Conservation (phyloP, 169 alveolate genomes). For the Plasmodium reichenowi region DNA sequence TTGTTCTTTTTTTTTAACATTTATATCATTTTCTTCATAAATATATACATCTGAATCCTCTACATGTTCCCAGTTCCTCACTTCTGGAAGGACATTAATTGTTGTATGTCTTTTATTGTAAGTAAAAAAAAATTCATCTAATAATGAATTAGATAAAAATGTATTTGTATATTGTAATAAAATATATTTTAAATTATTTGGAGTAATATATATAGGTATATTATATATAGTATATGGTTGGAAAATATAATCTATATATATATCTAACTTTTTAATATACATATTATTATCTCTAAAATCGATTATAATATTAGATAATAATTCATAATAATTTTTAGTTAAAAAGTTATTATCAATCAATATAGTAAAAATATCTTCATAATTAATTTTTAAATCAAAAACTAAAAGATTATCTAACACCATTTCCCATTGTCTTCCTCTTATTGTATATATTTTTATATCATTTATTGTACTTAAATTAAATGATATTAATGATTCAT, state of each 20-base stretch:
- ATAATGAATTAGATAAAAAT: constrained; percentile 39
- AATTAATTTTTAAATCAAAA: constrained; percentile 30
- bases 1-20: constrained; percentile 3
- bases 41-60: constrained; percentile 24
- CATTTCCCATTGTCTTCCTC: constrained; percentile 39
- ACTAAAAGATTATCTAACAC: constrained; percentile 15
- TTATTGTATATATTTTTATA: constrained; percentile 34
- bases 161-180: constrained; percentile 32
- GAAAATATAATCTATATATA: constrained; percentile 46
- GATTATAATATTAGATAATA: constrained; percentile 39
- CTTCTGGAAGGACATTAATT: background rate
- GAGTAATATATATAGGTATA: constrained; percentile 21
- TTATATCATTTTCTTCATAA: constrained; percentile 24
- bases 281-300: constrained; percentile 57
- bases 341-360: constrained; percentile 22
- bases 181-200: constrained; percentile 39
- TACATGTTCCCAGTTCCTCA: background rate
- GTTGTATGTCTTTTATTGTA: constrained; percentile 26
- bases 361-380: constrained; percentile 27
- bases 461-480: constrained; percentile 10
- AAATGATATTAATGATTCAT: constrained; percentile 19
- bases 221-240: constrained; percentile 42
- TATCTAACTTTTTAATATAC: constrained; percentile 41
- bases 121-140: constrained; percentile 59
- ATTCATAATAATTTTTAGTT: constrained; percentile 31